phyloP scores from a whole-genome alignment of 148 eudicot species.

The Vaccinium darrowii region DNA sequence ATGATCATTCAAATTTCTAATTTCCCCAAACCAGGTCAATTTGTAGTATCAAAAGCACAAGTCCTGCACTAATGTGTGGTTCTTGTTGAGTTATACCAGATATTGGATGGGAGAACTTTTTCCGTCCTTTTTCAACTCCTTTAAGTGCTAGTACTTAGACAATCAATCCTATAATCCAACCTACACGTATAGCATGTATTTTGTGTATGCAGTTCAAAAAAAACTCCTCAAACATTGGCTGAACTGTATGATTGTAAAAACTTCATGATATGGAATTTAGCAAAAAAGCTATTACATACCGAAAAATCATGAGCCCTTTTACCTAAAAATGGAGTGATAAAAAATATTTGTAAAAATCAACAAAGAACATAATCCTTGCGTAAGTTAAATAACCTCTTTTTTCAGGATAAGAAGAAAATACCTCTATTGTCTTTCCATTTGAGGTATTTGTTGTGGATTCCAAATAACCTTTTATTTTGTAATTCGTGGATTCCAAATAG shows the following conservation, averaged over 20 bases:
- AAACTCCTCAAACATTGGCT: not conserved
- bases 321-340: not conserved
- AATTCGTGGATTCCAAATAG: too few relatives aligned
- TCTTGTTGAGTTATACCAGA: not conserved
- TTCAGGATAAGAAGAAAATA: constrained; percentile 22
- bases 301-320: not conserved
- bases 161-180: not conserved
- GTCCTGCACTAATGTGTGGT: not conserved
- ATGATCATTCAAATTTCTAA: not conserved
- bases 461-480: too few relatives aligned
- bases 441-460: constrained; percentile 34
- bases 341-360: not conserved
- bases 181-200: not conserved
- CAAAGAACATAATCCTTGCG: not conserved
- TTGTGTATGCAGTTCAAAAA: not conserved
- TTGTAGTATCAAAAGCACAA: not conserved
- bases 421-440: constrained; percentile 99
- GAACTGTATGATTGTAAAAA: not conserved
- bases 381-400: not conserved
- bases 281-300: not conserved
- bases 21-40: not conserved
- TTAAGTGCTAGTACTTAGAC: not conserved
- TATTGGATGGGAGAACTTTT: not conserved
- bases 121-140: not conserved
- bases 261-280: not conserved